Evolutionary conservation across 2,329 filamentous ascomycete species (phyloP).

Genomic region (Leptographium procerum): DNA sequence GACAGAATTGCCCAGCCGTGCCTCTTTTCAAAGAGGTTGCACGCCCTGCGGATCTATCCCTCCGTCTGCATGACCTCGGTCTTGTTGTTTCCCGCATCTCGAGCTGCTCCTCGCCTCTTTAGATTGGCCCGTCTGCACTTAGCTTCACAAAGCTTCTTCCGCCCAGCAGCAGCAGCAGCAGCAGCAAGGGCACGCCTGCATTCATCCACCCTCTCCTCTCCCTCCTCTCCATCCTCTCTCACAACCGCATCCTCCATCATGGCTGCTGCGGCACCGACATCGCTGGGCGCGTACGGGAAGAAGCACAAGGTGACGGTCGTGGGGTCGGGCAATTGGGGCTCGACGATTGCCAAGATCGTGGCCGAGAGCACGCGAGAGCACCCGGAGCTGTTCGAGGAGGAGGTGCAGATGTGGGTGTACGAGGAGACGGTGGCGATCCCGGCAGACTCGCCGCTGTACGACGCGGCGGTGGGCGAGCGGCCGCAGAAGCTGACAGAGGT

Average conservation of each 20-base stretch:
- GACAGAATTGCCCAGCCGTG: not conserved
- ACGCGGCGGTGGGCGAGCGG: conserved; percentile 47
- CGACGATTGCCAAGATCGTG: conserved; percentile 92
- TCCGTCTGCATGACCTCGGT: not conserved
- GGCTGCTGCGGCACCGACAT: conserved; percentile 1
- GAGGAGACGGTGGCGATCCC: conserved; percentile 78
- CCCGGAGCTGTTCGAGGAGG: conserved; percentile 69
- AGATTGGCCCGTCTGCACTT: not conserved
- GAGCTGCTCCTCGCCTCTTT: not conserved
- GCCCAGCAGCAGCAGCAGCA: too few species aligned
- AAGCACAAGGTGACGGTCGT: conserved; percentile 91
- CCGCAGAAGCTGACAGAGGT: conserved; percentile 80
- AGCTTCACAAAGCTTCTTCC: not conserved
- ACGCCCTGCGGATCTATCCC: not conserved
- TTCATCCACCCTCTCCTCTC: not conserved
- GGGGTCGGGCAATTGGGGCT: conserved; percentile 97
- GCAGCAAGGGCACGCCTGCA: not conserved
- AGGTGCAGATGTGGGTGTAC: conserved; percentile 98
- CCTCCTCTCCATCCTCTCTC: not conserved
- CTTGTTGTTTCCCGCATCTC: not conserved
- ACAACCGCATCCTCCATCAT: not conserved
- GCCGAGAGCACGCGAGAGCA: conserved; percentile 80
- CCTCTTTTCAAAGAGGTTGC: not conserved
- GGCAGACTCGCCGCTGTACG: conserved; percentile 62
- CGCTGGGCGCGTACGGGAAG: conserved; percentile 42